These are phyloP conservation scores for Claviceps paspali DNA, from an alignment of 2,329 filamentous ascomycete genomes.

Conservation along the genomic window DNA sequence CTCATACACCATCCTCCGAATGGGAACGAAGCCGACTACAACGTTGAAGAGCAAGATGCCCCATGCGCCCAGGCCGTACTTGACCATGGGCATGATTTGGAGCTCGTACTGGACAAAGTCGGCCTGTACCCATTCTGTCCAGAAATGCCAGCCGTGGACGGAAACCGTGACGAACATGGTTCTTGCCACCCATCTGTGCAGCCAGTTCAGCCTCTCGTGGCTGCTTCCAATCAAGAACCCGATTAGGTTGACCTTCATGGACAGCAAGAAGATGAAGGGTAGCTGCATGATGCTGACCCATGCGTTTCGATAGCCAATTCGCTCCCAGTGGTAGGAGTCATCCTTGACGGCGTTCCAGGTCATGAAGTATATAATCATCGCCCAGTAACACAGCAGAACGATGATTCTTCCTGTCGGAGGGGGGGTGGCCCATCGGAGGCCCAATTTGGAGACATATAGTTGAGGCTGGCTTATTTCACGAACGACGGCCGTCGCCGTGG, in stretches of 20 bases:
- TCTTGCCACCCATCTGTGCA: slow-evolving; percentile 57
- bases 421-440: slow-evolving; percentile 40
- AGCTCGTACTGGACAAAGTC: slow-evolving; percentile 45
- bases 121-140: slow-evolving; percentile 44
- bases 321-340: slow-evolving; percentile 45
- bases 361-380: slow-evolving; percentile 43
- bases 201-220: slow-evolving; percentile 57
- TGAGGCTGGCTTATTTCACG: slow-evolving; percentile 44
- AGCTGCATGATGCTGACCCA: slow-evolving; percentile 52
- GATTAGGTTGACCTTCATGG: slow-evolving; percentile 43
- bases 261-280: slow-evolving; percentile 47
- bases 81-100: slow-evolving; percentile 45
- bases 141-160: slow-evolving; percentile 57
- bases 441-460: slow-evolving; percentile 28
- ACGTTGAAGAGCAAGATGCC: slow-evolving; percentile 49
- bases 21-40: slow-evolving; percentile 44
- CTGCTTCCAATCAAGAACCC: slow-evolving; percentile 46
- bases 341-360: slow-evolving; percentile 29
- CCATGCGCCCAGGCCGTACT: slow-evolving; percentile 54
- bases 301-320: slow-evolving; percentile 51
- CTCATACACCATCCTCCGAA: slow-evolving; percentile 53
- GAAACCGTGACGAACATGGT: slow-evolving; percentile 54
- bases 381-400: slow-evolving; percentile 41
- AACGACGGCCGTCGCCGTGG: slow-evolving; percentile 39
- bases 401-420: slow-evolving; percentile 41